phyloP scores from a whole-genome alignment of 306 rosid genomes.

The Casuarina equisetifolia region DNA sequence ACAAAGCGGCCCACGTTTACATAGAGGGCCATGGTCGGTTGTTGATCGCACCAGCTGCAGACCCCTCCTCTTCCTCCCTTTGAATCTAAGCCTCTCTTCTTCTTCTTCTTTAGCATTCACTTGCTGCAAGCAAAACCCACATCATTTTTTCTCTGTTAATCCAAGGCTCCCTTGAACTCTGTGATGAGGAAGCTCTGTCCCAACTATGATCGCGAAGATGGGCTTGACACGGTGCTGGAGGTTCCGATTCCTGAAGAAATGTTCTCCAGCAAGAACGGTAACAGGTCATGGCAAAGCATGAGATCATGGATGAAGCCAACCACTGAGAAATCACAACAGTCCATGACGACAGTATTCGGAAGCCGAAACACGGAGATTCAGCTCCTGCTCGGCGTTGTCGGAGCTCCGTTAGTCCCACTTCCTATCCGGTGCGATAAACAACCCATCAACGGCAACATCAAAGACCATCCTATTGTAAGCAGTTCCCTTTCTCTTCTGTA shows the following conservation, averaged over 20 bases:
- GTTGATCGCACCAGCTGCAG: constrained; percentile 36
- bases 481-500: no score
- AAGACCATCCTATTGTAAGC: constrained; percentile 80
- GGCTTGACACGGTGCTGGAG: constrained; percentile 93
- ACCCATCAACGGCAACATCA: constrained; percentile 56
- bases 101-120: constrained; percentile 17
- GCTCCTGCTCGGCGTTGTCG: constrained; percentile 80
- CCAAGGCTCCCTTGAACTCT: neutral
- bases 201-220: constrained; percentile 82
- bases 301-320: constrained; percentile 72
- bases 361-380: constrained; percentile 72
- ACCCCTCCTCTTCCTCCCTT: constrained; percentile 29
- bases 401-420: constrained; percentile 84
- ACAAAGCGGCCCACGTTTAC: constrained; percentile 68
- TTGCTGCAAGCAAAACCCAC: constrained; percentile 5
- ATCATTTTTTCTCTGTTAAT: neutral
- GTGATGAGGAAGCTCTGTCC: constrained; percentile 92
- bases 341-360: constrained; percentile 52
- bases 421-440: constrained; percentile 53
- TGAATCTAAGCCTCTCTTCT: constrained; percentile 26
- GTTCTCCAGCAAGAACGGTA: constrained; percentile 44
- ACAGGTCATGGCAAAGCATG: constrained; percentile 73
- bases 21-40: constrained; percentile 50
- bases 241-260: constrained; percentile 94
- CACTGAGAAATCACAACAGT: constrained; percentile 35